Evolutionary conservation across 1,139 yeast genomes (phyloP).

Genomic region (Zygoascus hellenicus): DNA sequence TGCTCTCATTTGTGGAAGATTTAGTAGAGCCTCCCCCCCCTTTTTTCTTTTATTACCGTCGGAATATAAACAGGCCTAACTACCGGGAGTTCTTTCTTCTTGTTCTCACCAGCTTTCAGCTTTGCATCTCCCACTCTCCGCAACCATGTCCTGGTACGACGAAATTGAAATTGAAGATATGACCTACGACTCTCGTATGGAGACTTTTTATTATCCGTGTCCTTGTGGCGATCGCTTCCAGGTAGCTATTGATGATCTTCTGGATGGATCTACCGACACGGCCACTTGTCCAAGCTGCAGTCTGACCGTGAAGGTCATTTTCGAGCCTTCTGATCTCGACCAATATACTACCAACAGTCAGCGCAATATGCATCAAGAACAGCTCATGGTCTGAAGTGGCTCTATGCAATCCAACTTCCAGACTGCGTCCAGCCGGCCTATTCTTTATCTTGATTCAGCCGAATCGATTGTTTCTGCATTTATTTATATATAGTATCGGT

Average conservation of each 20-base stretch:
- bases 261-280: conserved; percentile 80
- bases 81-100: no score
- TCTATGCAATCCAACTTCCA: no score
- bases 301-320: conserved; percentile 84
- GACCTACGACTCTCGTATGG: conserved; percentile 76
- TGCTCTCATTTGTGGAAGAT: no score
- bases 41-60: no score
- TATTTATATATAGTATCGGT: no score
- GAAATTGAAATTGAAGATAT: conserved; percentile 96
- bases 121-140: conserved; percentile 1
- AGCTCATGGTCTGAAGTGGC: conserved; percentile 1
- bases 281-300: conserved; percentile 98
- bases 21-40: no score
- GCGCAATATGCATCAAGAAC: background rate
- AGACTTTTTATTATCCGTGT: conserved; percentile 88
- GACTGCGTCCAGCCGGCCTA: no score
- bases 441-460: no score
- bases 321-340: conserved; percentile 42
- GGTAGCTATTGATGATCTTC: conserved; percentile 74
- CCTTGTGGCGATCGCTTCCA: conserved; percentile 98
- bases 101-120: background rate
- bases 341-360: conserved; percentile 38
- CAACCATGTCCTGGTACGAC: conserved; percentile 60
- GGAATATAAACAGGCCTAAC: no score
- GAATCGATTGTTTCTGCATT: no score